Base-by-base conservation (phyloP, 2,329 filamentous ascomycete genomes). In the Rhynchosporium secalis region DNA sequence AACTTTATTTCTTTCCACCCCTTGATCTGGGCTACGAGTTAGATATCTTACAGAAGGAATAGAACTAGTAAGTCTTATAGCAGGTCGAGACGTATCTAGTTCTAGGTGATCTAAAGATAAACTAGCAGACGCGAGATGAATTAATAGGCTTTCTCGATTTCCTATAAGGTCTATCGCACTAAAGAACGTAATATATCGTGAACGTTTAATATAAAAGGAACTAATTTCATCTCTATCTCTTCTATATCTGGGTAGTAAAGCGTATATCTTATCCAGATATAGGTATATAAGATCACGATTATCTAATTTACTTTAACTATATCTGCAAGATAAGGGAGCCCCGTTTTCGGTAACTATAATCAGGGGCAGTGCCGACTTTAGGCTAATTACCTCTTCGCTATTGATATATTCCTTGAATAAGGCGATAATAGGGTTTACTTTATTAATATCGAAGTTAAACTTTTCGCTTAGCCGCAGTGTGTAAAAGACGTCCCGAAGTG, bases 181-280 rank as follows among this genome's bases (percentile, higher is more conserved):
- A 49, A 49, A 49, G 29, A 49, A 49, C 47, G 47, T 10, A 49
- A 49, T 49, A 33, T 49, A 10, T 49, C 29, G 29, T 49, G 47
- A 49, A 49, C 29, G 29, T 12, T 49, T 49, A 33, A 49, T 10
- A 49, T 49, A 49, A 49, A 49, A 49, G 12, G 29, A 49, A 49
- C 29, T 49, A 49, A 49, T 49, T 33, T 49, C 29, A 49, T 49
- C 29, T 49, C 29, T 4, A n/a, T 49, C 9, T 12, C 13, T 49
- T 33, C 13, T 1, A 49, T 49, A 49, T 49, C 31, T 49, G 12
- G 13, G 31, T 33, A 49, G 29, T 5, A 28, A 4, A 49, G 29
- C 47, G 29, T 49, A 3, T 49, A 49, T 49, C 13, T 49, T 49
- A 5, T 49, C 29, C 13, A 49, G 29, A 49, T 31, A 49, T 31